Evolutionary conservation across 202 grass and related monocot species (phyloP).

Genomic region (Setaria viridis): DNA sequence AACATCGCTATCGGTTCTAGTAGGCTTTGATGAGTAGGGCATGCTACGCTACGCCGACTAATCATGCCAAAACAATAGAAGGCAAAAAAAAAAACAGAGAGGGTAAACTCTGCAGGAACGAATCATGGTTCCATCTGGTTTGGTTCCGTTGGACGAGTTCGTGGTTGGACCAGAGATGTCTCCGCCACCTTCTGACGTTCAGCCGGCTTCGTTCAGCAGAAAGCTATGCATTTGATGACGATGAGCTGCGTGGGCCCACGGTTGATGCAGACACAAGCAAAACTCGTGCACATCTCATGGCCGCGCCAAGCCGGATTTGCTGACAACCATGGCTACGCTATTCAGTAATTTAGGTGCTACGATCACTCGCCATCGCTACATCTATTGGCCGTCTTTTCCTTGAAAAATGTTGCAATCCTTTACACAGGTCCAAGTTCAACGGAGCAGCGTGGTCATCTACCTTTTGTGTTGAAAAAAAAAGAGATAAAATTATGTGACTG

Average conservation of each 20-base stretch:
- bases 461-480: no score
- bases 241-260: background rate
- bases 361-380: no score
- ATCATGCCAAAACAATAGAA: no score
- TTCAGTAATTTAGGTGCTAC: background rate
- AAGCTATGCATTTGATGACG: background rate
- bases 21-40: background rate
- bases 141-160: background rate
- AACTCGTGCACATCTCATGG: background rate
- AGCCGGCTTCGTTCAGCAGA: background rate
- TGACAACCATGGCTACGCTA: background rate
- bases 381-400: no score
- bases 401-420: no score
- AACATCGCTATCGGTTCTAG: no score
- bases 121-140: background rate
- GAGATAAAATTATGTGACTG: no score
- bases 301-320: constrained; percentile 8
- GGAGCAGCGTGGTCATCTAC: no score
- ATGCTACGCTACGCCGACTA: background rate
- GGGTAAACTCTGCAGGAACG: background rate
- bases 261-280: background rate
- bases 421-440: no score
- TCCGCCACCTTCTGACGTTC: background rate
- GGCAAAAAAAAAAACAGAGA: no score
- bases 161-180: background rate